Percentiles rank a stretch among this genome's conserved stretches.
Conservation (phyloP, 2,329 filamentous ascomycete genomes). For the Ceratocystis variospora region DNA sequence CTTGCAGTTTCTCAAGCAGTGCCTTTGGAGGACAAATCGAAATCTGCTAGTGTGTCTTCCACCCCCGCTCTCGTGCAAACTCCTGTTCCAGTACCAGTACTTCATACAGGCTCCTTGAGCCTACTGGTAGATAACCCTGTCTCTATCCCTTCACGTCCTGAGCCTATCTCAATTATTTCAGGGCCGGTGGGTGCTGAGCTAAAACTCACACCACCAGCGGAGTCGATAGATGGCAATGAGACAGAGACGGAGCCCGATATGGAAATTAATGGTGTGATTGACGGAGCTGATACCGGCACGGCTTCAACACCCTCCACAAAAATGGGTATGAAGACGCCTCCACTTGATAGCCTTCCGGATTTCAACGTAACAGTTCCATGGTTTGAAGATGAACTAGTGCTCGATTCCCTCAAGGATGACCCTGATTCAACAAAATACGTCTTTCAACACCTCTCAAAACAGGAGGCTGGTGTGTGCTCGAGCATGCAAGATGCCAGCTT, state of each 20-base stretch:
- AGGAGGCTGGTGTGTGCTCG: background rate
- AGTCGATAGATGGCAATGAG: conserved; percentile 20
- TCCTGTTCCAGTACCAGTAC: background rate
- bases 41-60: background rate
- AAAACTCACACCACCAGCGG: conserved; percentile 20
- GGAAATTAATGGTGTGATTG: conserved; percentile 38
- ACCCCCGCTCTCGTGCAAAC: background rate
- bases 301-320: conserved; percentile 25
- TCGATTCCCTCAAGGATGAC: conserved; percentile 31
- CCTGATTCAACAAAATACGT: conserved; percentile 34
- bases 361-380: conserved; percentile 25
- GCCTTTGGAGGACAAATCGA: background rate
- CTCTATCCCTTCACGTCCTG: background rate
- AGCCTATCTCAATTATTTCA: background rate
- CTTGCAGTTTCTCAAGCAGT: background rate
- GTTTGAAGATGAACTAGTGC: conserved; percentile 22
- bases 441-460: conserved; percentile 25
- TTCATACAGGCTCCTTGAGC: background rate
- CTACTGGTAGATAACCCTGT: background rate
- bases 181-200: conserved; percentile 17
- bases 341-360: conserved; percentile 39
- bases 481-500: conserved; percentile 1
- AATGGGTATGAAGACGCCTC: conserved; percentile 40
- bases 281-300: conserved; percentile 40
- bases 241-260: conserved; percentile 27